These are phyloP conservation scores for Globisporangium iwayamae DNA, from an alignment of 352 stramenopile genomes.

Conservation along the genomic window DNA sequence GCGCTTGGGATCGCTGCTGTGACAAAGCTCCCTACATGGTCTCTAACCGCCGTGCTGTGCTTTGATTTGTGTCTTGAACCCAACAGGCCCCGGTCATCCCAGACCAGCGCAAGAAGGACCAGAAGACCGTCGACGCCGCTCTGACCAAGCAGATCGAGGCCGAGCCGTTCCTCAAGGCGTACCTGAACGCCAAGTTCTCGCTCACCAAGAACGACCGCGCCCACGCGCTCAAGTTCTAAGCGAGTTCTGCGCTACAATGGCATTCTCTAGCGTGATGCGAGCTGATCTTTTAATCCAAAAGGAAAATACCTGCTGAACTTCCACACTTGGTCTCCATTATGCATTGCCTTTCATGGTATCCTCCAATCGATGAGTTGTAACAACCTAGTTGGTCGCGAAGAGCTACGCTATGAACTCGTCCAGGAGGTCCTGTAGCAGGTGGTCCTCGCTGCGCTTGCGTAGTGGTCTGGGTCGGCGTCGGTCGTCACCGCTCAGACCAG, in stretches of 20 bases:
- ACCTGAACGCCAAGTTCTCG: conserved; percentile 98
- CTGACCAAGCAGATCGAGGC: conserved; percentile 84
- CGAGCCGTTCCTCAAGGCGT: conserved; percentile 95
- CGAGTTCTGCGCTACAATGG: conserved; percentile 16
- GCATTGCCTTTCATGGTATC: not conserved
- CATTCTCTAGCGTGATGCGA: conserved; percentile 18
- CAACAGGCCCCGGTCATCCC: conserved; percentile 88
- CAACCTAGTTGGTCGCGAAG: not conserved
- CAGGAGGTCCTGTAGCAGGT: conserved; percentile 65
- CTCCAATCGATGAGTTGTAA: not conserved
- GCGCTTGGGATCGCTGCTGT: conserved; percentile 90
- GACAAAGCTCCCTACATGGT: conserved; percentile 76
- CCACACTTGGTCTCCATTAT: not conserved
- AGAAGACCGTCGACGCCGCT: conserved; percentile 96
- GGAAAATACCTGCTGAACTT: conserved; percentile 61
- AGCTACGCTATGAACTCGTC: conserved; percentile 54
- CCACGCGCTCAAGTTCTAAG: conserved; percentile 99
- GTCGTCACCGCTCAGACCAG: not conserved
- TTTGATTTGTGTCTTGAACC: conserved; percentile 1
- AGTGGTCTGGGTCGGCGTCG: not conserved
- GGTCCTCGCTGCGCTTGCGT: conserved; percentile 29
- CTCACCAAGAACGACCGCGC: conserved; percentile 96
- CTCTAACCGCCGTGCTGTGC: conserved; percentile 30
- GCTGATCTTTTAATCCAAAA: conserved; percentile 18
- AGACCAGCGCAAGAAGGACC: conserved; percentile 98